Evolutionary conservation across 495 filamentous ascomycete species (phyloP).

Genomic region (Neurospora sublineolata): DNA sequence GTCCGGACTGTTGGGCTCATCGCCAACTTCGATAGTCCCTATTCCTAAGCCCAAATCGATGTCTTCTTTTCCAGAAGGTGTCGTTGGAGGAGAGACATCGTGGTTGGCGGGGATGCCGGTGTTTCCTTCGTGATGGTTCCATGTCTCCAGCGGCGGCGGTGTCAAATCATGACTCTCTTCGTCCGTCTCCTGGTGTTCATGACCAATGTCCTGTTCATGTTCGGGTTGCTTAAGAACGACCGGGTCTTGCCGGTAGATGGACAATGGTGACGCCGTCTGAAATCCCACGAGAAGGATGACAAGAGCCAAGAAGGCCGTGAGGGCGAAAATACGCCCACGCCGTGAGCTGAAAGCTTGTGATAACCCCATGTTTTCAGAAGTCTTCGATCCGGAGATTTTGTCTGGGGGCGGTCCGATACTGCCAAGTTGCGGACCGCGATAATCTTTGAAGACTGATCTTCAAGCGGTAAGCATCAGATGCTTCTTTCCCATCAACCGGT

Average conservation of each 20-base stretch:
- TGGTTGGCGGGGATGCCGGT: background rate
- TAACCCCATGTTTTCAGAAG: background rate
- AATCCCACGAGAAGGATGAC: background rate
- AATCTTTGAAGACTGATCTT: background rate
- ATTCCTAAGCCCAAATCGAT: background rate
- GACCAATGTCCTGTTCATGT: background rate
- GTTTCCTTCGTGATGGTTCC: background rate
- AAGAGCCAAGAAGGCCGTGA: background rate
- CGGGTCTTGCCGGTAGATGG: background rate
- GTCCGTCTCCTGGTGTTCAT: background rate
- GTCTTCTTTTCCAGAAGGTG: background rate
- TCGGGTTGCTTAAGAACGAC: background rate
- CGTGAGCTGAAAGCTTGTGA: background rate
- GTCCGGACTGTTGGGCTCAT: background rate
- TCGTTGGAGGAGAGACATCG: background rate
- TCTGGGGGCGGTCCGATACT: background rate
- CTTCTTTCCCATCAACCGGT: background rate
- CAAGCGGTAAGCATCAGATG: background rate
- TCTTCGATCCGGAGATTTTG: background rate
- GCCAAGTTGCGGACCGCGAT: background rate
- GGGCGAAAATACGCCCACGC: background rate
- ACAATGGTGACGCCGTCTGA: background rate
- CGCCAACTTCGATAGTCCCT: background rate
- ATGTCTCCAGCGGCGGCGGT: background rate
- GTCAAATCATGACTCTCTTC: background rate